These are phyloP conservation scores for Parascedosporium putredinis DNA, from an alignment of 2,329 filamentous ascomycete species.

Conservation along the genomic window DNA sequence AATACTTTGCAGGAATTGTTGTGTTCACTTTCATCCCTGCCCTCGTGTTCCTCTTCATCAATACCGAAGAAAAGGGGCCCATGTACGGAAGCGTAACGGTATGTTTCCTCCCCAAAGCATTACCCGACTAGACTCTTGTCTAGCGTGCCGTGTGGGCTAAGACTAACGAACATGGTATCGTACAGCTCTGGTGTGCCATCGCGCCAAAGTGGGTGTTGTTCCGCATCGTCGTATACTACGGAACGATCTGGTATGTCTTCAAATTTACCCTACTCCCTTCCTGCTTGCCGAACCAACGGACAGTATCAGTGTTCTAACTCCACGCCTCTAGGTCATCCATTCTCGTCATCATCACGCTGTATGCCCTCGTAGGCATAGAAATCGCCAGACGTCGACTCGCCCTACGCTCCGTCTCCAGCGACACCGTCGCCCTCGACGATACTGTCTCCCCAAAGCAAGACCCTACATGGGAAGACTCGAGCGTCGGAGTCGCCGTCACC, in stretches of 20 bases:
- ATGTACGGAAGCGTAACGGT: constrained; percentile 5
- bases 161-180: too few relatives aligned
- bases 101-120: neutral
- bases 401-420: neutral
- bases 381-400: constrained; percentile 1
- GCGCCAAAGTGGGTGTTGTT: constrained; percentile 4
- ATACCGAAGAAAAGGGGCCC: neutral
- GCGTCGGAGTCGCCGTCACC: neutral
- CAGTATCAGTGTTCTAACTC: too few relatives aligned
- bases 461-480: neutral
- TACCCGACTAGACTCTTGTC: too few relatives aligned
- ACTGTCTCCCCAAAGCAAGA: neutral
- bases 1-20: constrained; percentile 1
- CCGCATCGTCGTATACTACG: constrained; percentile 1
- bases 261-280: neutral
- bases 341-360: constrained; percentile 1
- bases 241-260: neutral
- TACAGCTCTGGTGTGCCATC: constrained; percentile 5
- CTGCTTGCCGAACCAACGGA: too few relatives aligned
- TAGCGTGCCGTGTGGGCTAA: neutral
- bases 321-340: neutral
- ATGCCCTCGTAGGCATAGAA: neutral
- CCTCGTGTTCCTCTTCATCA: constrained; percentile 5
- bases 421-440: neutral
- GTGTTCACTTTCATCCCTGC: constrained; percentile 1